These are phyloP conservation scores for Eucalyptus guilfoylei DNA, from an alignment of 345 rosid species.

Conservation along the genomic window DNA sequence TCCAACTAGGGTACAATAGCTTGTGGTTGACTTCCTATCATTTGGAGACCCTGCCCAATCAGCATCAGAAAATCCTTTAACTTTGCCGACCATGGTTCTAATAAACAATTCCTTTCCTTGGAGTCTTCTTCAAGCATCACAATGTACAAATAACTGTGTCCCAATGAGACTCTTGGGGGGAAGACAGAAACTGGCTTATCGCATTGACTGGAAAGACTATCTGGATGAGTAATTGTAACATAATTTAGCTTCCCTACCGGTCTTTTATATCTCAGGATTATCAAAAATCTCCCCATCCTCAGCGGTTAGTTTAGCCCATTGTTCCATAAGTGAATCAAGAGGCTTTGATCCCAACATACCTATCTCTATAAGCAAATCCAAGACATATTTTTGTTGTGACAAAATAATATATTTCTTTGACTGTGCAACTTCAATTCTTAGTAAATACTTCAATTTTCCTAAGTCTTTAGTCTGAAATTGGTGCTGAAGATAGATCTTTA, in stretches of 20 bases:
- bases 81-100: background rate
- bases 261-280: background rate
- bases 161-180: fast-evolving
- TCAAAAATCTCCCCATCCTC: background rate
- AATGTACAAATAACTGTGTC: background rate
- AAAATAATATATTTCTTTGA: too few species aligned
- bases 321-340: background rate
- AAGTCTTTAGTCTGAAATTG: too few species aligned
- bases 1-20: background rate
- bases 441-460: too few species aligned
- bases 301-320: background rate
- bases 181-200: background rate
- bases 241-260: background rate
- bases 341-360: too few species aligned
- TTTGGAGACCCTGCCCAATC: background rate
- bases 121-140: background rate
- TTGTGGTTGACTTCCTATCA: background rate
- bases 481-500: too few species aligned
- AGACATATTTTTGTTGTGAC: too few species aligned
- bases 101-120: background rate
- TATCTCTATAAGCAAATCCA: too few species aligned
- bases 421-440: too few species aligned
- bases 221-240: background rate
- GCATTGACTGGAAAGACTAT: background rate
- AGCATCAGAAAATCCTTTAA: background rate